These are phyloP conservation scores for Leccinum huronense DNA, from an alignment of 1,284 basidiomycete species.

Conservation along the genomic window DNA sequence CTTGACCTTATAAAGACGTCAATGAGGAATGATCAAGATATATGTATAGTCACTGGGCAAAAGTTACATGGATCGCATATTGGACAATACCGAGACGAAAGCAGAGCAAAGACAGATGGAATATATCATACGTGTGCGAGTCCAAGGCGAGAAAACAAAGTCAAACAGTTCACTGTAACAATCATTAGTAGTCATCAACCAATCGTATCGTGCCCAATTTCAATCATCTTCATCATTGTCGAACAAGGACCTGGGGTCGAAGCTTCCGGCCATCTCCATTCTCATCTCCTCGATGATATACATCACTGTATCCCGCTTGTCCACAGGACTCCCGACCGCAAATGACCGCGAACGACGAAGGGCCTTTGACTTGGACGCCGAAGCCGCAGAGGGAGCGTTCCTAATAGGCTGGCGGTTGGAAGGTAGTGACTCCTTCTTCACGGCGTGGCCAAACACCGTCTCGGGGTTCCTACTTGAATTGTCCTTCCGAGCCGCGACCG, in stretches of 20 bases:
- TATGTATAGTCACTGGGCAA: too few species aligned
- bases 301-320: constrained; percentile 16
- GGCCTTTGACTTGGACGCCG: constrained; percentile 1
- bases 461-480: background rate
- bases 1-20: too few species aligned
- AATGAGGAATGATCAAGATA: too few species aligned
- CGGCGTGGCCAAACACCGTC: constrained; percentile 18
- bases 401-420: background rate
- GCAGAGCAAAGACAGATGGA: background rate
- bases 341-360: constrained; percentile 32
- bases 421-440: constrained; percentile 20
- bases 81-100: background rate
- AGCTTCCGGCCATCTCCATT: constrained; percentile 15
- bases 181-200: background rate
- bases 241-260: constrained; percentile 23
- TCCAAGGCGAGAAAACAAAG: too few species aligned
- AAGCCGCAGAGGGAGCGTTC: background rate
- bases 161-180: background rate
- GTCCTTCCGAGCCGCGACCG: constrained; percentile 8
- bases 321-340: constrained; percentile 12
- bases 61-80: background rate
- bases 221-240: constrained; percentile 11
- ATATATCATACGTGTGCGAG: too few species aligned
- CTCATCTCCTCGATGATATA: constrained; percentile 24
- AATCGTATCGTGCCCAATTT: background rate